Evolutionary conservation across 495 filamentous ascomycete species (phyloP).

Genomic region (Xylaria castorea): DNA sequence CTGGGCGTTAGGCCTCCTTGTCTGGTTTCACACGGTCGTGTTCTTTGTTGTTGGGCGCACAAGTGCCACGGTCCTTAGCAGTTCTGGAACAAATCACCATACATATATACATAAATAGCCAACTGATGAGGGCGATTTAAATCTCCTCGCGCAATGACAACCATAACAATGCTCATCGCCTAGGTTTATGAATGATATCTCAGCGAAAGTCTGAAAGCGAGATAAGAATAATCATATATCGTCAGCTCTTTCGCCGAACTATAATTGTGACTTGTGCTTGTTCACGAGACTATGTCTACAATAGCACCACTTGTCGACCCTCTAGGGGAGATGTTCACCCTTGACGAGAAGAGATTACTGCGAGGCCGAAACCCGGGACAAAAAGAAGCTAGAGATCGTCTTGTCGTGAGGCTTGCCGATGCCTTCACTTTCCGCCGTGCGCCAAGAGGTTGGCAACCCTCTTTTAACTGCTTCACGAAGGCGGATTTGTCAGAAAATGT

Average conservation of each 20-base stretch:
- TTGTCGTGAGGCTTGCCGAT: conserved; percentile 24
- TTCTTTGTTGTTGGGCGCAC: neutral
- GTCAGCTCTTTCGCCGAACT: neutral
- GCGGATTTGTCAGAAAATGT: neutral
- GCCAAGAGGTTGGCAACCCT: conserved; percentile 11
- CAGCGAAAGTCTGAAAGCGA: neutral
- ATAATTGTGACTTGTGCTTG: neutral
- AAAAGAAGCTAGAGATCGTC: neutral
- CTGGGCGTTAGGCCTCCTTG: neutral
- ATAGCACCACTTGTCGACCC: neutral
- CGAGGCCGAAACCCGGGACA: neutral
- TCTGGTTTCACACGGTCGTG: neutral
- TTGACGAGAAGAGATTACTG: conserved; percentile 13
- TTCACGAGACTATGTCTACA: neutral
- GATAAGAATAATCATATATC: neutral
- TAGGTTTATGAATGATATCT: neutral
- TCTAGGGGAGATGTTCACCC: conserved; percentile 4
- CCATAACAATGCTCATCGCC: neutral
- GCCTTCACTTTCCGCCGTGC: conserved; percentile 23
- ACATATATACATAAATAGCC: neutral
- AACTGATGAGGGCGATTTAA: neutral
- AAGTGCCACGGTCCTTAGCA: neutral
- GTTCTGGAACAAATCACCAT: neutral
- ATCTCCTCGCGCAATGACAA: neutral
- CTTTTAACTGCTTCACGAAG: conserved; percentile 19